Conservation (phyloP, 495 filamentous ascomycete species). For the Aspergillus ellipticus region DNA sequence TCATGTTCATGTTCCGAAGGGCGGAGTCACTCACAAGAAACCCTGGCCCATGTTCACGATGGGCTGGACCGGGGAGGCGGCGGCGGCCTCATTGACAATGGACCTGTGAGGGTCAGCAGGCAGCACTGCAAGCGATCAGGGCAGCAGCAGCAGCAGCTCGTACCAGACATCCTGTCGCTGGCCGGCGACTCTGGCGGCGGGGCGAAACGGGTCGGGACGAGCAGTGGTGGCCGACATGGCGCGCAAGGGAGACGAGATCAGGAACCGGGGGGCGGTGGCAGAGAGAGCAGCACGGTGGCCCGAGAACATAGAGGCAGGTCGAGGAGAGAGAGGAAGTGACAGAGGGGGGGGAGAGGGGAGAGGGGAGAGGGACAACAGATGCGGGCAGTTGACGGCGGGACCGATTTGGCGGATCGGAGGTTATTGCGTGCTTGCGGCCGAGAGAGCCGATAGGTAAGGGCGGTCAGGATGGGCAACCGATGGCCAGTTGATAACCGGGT, state of each 20-base stretch:
- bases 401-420: background rate
- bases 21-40: constrained; percentile 61
- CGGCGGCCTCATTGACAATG: constrained; percentile 90
- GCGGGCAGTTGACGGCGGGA: background rate
- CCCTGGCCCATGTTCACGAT: constrained; percentile 96
- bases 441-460: background rate
- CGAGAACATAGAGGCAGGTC: constrained; percentile 14
- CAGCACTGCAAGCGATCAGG: background rate
- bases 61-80: constrained; percentile 80
- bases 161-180: constrained; percentile 94
- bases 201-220: constrained; percentile 54
- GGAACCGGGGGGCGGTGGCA: constrained; percentile 1
- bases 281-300: constrained; percentile 4
- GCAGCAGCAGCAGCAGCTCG: constrained; percentile 4
- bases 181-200: constrained; percentile 74
- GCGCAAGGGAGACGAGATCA: constrained; percentile 19
- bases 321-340: too few relatives aligned
- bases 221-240: constrained; percentile 43
- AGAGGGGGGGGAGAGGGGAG: background rate
- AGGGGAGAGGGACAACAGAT: background rate
- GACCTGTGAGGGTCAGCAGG: constrained; percentile 53
- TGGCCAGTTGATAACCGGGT: too few relatives aligned
- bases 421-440: constrained; percentile 10
- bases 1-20: background rate
- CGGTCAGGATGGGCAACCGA: background rate